Base-by-base conservation (phyloP, 2,329 filamentous ascomycete species). In the Paecilomyces fulvus region DNA sequence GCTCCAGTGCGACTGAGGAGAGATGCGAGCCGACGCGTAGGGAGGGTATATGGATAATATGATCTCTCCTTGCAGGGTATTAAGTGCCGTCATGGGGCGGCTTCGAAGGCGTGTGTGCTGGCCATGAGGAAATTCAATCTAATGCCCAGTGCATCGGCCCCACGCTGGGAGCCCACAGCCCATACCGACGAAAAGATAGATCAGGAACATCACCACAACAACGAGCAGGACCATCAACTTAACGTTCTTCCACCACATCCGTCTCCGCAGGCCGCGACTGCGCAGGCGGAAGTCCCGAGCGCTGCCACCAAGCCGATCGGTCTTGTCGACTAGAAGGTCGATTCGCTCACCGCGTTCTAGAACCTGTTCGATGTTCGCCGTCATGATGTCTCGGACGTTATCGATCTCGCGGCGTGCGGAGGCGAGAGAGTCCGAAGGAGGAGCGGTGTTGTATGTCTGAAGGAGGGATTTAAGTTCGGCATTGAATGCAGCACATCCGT, bases 241-340 rank as follows among this genome's bases (percentile, higher is more conserved):
- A 50, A 95, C 83, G 72, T 99, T 97, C 85, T 97, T 97, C 92
- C 92, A 97, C 94, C 94, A 99, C 94, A 99, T 97, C 74, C 87
- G 83, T 69, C 95, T 83, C 77, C 94, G 89, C 65, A 99, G 73
- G 0, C 90, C 91, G 25, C 91, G 80, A 71, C 89, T 95, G 63
- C 92, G 81, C 17, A 97, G 86, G 54, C 94, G 80, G 70, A 99
- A 99, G 70, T 99, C 94, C 65, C 87, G 81, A 54, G 94, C 91
- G 71, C 85, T 94, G 28, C 89, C 90, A 12, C 92, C 94, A 43
- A 99, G 74, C 49, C 91, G 81, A 70, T 96, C 92, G 52, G 95
- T 99, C 84, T 99, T 96, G 73, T 97, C 92, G 21, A 99, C 92
- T 50, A 99, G 77, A 63, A 96, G 73, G 75, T 96, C 91, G 68